Evolutionary conservation across 495 filamentous ascomycete species (phyloP).

Genomic region (Xylaria curta): DNA sequence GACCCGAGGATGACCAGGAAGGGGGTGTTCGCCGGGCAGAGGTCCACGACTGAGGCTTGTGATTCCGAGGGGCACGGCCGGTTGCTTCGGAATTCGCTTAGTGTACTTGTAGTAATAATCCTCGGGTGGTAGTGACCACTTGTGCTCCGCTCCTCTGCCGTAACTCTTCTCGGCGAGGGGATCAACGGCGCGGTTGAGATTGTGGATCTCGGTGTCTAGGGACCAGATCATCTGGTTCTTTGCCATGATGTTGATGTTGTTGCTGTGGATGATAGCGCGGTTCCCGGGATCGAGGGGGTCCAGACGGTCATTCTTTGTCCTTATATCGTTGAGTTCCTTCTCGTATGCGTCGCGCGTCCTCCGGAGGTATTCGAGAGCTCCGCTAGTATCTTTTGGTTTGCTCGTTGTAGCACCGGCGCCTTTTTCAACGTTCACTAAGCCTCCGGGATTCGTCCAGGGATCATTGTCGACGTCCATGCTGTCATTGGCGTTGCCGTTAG

Average conservation of each 20-base stretch:
- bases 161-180: background rate
- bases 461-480: background rate
- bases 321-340: background rate
- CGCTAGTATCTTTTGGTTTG: background rate
- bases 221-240: constrained; percentile 32
- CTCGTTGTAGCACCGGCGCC: background rate
- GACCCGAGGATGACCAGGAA: constrained; percentile 22
- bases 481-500: background rate
- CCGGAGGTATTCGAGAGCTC: background rate
- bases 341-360: constrained; percentile 13
- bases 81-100: constrained; percentile 15
- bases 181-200: constrained; percentile 4
- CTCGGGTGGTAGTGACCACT: constrained; percentile 1
- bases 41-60: constrained; percentile 14
- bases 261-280: constrained; percentile 14
- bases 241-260: constrained; percentile 35
- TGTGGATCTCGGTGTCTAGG: constrained; percentile 28
- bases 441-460: background rate
- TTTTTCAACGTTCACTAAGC: too few species aligned
- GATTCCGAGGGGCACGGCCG: constrained; percentile 30
- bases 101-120: constrained; percentile 16
- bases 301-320: constrained; percentile 21
- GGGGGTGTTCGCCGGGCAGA: constrained; percentile 29
- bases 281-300: constrained; percentile 29
- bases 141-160: constrained; percentile 22